These are phyloP conservation scores for Cyberlindnera veronae DNA, from an alignment of 805 yeast genomes.

Conservation along the genomic window DNA sequence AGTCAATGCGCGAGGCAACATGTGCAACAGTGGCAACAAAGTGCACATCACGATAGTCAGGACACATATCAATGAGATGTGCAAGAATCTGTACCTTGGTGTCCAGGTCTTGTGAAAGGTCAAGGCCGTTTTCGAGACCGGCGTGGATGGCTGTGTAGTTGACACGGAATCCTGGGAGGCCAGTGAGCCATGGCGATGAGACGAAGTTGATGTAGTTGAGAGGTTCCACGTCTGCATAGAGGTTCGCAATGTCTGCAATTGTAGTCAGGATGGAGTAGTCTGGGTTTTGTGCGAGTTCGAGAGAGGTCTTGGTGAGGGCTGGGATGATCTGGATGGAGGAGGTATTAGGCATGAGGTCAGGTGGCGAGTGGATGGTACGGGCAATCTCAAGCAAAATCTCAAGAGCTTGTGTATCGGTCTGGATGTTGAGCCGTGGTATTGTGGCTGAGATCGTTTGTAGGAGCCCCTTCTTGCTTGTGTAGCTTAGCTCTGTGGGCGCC, in stretches of 20 bases:
- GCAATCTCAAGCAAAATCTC: slow-evolving; percentile 9
- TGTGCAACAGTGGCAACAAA: slow-evolving; percentile 5
- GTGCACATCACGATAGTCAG: not conserved
- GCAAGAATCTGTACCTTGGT: slow-evolving; percentile 5
- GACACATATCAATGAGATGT: slow-evolving; percentile 4
- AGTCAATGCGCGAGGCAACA: slow-evolving; percentile 9
- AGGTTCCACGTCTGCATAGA: slow-evolving; percentile 4
- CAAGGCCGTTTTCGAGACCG: not conserved
- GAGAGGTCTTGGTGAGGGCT: slow-evolving; percentile 1
- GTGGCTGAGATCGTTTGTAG: slow-evolving; percentile 9
- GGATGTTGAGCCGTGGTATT: slow-evolving; percentile 5
- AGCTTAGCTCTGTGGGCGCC: not conserved
- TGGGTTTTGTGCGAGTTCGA: slow-evolving; percentile 1
- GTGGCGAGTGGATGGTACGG: slow-evolving; percentile 4
- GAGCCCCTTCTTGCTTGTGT: slow-evolving; percentile 5
- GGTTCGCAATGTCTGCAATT: slow-evolving; percentile 12
- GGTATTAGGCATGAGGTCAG: not conserved
- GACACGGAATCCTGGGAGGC: slow-evolving; percentile 4
- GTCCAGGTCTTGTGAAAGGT: slow-evolving; percentile 1
- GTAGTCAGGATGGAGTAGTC: slow-evolving; percentile 6
- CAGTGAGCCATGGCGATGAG: slow-evolving; percentile 7
- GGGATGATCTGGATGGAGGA: slow-evolving; percentile 5
- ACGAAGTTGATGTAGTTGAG: slow-evolving; percentile 9
- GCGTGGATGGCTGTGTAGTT: slow-evolving; percentile 8
- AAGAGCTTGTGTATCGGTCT: slow-evolving; percentile 2